phyloP scores from a whole-genome alignment of 345 rosid species.

The Lenwebbia sp. region DNA sequence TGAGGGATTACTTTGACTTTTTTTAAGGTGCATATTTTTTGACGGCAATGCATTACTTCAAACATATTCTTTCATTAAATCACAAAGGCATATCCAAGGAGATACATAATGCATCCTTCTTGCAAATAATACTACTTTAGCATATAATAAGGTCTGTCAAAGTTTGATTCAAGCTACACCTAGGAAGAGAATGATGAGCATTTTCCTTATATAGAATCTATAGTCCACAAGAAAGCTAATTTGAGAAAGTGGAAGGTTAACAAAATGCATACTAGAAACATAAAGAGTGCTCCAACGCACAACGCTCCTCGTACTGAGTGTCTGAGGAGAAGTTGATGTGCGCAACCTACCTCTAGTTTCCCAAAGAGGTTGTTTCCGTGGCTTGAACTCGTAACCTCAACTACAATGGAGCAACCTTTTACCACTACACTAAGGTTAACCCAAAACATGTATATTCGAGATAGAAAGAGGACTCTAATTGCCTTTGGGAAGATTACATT shows the following conservation, averaged over 20 bases:
- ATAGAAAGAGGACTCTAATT: background rate
- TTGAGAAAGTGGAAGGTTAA: background rate
- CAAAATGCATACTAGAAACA: background rate
- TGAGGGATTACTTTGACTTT: background rate
- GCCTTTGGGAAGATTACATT: background rate
- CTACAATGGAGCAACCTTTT: background rate
- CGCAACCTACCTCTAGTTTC: background rate
- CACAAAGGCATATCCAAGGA: background rate
- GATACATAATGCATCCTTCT: background rate
- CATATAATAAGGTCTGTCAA: background rate
- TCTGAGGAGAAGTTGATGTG: background rate
- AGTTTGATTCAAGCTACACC: background rate
- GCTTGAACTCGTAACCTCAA: background rate
- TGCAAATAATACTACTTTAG: background rate
- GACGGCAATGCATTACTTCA: background rate
- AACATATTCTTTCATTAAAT: background rate
- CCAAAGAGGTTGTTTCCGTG: background rate
- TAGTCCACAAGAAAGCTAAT: background rate
- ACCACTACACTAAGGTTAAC: background rate
- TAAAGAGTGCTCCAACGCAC: background rate
- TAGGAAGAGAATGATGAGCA: background rate
- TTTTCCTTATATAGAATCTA: background rate
- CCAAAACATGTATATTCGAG: background rate
- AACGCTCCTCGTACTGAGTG: background rate
- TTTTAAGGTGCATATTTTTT: background rate